Evolutionary conservation across 306 rosid species (phyloP).

Genomic region (Quillaja saponaria): DNA sequence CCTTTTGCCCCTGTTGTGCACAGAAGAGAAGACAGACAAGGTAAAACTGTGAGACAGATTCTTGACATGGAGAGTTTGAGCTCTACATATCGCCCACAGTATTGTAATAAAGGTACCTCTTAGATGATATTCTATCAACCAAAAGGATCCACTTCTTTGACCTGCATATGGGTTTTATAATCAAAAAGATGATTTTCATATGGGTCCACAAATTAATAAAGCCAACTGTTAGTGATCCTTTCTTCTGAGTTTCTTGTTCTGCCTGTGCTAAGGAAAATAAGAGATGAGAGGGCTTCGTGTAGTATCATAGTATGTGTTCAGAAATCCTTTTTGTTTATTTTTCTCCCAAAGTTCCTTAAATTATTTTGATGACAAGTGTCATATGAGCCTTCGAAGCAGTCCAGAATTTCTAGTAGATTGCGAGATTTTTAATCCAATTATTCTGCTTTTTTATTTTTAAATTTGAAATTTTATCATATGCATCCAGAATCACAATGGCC

Average conservation of each 20-base stretch:
- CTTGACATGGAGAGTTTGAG: constrained; percentile 42
- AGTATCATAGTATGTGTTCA: not conserved
- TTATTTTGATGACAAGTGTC: too few relatives aligned
- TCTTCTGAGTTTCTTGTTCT: not conserved
- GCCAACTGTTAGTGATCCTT: not conserved
- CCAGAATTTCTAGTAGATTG: not conserved
- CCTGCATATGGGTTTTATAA: not conserved
- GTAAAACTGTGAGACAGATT: constrained; percentile 24
- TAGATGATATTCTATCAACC: constrained; percentile 8
- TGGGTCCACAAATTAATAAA: not conserved
- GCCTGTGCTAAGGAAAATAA: not conserved
- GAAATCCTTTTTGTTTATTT: not conserved
- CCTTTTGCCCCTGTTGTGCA: constrained; percentile 52
- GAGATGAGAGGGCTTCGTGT: not conserved
- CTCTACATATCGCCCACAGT: constrained; percentile 43
- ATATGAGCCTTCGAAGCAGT: too few relatives aligned
- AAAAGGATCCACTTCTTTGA: not conserved
- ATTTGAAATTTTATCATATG: not conserved
- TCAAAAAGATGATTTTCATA: not conserved
- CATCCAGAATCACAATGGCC: too few relatives aligned
- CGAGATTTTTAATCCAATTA: not conserved
- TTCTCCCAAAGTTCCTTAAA: constrained; percentile 1
- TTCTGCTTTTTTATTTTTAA: constrained; percentile 8
- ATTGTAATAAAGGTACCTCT: constrained; percentile 47
- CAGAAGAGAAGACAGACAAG: constrained; percentile 26